Evolutionary conservation across 495 filamentous ascomycete genomes (phyloP), one percentile per base, ranked within the genome.

Genomic region (Bacidia gigantensis): DNA sequence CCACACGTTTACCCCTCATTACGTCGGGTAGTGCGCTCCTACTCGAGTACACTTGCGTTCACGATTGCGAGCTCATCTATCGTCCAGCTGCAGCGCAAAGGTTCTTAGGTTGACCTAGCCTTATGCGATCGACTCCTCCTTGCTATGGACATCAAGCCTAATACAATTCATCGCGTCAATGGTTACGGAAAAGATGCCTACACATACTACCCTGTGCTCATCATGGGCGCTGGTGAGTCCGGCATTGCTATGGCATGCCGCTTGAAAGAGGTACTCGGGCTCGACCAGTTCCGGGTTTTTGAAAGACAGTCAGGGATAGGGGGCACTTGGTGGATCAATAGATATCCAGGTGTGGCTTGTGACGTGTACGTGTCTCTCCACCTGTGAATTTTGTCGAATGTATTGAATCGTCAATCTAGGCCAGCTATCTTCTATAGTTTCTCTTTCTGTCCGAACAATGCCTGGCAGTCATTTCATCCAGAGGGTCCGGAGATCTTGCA

Each of bases 241-340:
- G 82, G 76, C 2, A 80, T 86, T 58, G 80, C 77, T 11, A 76
- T 82, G 68, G 81, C 72, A 12, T 82, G 79, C 55, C 71, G 73
- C 17, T 59, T 86, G 53, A 79, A 77, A 53, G 68, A 80, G 47
- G 68, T 67, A 42, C 68, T 82, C 11, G 74, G 72, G 23, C 79
- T 78, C 51, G 75, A 81, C 58, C 76, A 82, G 52, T 78, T 84
- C 57, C 62, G 75, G 21, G 72, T 86, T 52, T 84, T 85, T 59
- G 82, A 84, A 2, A 64, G 75, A 25, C 72, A 79, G 51, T 63
- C 73, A 1, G 74, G 72, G 3, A 72, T 82, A 53, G 82, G 82
- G 40, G 82, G 82, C 14, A 83, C 81, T 11, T 86, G 82, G 82
- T 75, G 70, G 67, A 74, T 75, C 46, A 84, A 84, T 62, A 64